Evolutionary conservation across 805 yeast genomes (phyloP).

Genomic region (Yamadazyma scolyti): DNA sequence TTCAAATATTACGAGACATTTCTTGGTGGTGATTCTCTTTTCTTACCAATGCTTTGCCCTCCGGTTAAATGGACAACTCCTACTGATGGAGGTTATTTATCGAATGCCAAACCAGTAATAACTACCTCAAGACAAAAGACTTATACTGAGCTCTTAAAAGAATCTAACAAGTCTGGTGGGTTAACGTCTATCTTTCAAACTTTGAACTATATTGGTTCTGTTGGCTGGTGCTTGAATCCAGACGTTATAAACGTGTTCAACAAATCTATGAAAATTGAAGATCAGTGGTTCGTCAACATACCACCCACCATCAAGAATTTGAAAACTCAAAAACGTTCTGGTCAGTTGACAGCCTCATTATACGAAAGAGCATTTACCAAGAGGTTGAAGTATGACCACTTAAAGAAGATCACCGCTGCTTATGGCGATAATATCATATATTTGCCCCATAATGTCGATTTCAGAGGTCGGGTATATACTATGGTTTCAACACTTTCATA

Average conservation of each 20-base stretch:
- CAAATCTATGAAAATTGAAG: constrained; percentile 13
- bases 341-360: constrained; percentile 2
- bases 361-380: constrained; percentile 12
- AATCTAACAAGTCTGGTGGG: constrained; percentile 30
- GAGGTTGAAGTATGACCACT: constrained; percentile 17
- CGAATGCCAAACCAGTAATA: constrained; percentile 21
- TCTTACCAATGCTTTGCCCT: constrained; percentile 36
- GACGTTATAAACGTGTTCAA: constrained; percentile 19
- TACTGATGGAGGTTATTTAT: constrained; percentile 31
- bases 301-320: constrained; percentile 15
- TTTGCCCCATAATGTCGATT: constrained; percentile 37
- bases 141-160: constrained; percentile 16
- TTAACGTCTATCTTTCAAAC: constrained; percentile 24
- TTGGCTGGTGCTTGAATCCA: constrained; percentile 35
- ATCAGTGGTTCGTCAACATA: constrained; percentile 23
- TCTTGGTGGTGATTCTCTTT: constrained; percentile 12
- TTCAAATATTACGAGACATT: constrained; percentile 11
- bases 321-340: not conserved
- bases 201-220: constrained; percentile 24
- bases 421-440: constrained; percentile 24
- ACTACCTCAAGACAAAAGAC: constrained; percentile 13
- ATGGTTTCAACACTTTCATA: constrained; percentile 31
- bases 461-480: constrained; percentile 41
- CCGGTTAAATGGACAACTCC: constrained; percentile 36
- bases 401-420: constrained; percentile 20